These are phyloP conservation scores for Digitaria exilis DNA, from an alignment of 202 grass and related monocot species.

Conservation along the genomic window DNA sequence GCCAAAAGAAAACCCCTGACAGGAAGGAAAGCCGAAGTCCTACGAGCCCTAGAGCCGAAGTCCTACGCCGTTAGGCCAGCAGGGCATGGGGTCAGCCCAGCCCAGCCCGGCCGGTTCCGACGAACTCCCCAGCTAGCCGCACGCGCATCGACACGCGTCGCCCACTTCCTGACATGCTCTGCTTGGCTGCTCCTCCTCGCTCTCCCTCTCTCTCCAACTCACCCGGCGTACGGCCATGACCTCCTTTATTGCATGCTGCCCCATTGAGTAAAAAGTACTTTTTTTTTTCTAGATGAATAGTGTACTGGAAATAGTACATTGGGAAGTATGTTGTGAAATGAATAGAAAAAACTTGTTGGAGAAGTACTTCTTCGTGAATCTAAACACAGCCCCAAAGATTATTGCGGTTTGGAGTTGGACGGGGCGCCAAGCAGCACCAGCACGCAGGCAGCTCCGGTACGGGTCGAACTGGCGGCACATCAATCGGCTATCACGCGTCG, in stretches of 20 bases:
- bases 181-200: not conserved
- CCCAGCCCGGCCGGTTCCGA: not conserved
- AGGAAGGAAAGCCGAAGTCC: slow-evolving; percentile 30
- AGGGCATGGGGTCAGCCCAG: not conserved
- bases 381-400: no score
- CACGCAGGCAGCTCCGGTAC: slow-evolving; percentile 3
- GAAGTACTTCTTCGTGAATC: no score
- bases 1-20: slow-evolving; percentile 18
- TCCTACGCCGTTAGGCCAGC: not conserved
- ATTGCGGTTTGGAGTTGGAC: no score
- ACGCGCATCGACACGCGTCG: slow-evolving; percentile 45
- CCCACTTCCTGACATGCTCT: slow-evolving; percentile 29
- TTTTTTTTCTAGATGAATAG: slow-evolving; percentile 25
- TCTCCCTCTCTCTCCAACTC: not conserved
- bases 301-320: no score
- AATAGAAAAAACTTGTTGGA: no score
- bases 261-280: no score
- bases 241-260: slow-evolving; percentile 7
- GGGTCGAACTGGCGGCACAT: slow-evolving; percentile 36
- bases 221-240: slow-evolving; percentile 5
- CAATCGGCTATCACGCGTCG: slow-evolving; percentile 34
- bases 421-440: not conserved
- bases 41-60: slow-evolving; percentile 22
- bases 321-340: no score
- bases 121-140: not conserved